Evolutionary conservation across 2,329 filamentous ascomycete genomes (phyloP).

Genomic region (Ophiostoma triangulosporum): DNA sequence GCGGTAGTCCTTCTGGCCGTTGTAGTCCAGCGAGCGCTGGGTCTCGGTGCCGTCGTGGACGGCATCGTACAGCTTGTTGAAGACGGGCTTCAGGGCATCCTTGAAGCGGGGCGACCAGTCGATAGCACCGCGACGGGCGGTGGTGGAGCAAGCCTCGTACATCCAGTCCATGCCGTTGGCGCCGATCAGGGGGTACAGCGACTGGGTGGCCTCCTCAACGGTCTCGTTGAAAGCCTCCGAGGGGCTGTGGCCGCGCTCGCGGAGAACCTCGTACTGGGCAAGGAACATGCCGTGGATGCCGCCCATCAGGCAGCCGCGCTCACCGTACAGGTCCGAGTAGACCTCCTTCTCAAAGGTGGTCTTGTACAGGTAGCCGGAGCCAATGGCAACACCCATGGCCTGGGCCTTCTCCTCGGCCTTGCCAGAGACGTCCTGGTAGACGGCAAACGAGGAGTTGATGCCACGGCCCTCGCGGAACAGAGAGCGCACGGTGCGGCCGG

Average conservation of each 20-base stretch:
- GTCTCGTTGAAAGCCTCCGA: conserved; percentile 99
- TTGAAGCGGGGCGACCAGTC: conserved; percentile 98
- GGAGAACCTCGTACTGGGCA: conserved; percentile 98
- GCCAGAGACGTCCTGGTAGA: conserved; percentile 96
- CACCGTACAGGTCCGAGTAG: conserved; percentile 98
- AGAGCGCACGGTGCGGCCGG: conserved; percentile 92
- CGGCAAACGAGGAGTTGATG: conserved; percentile 98
- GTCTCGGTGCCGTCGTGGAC: conserved; percentile 90
- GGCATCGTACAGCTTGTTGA: conserved; percentile 91
- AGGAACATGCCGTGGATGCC: conserved; percentile 99
- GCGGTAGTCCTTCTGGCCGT: conserved; percentile 89
- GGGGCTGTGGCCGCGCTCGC: conserved; percentile 93
- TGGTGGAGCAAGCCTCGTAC: conserved; percentile 99
- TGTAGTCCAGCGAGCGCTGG: conserved; percentile 92
- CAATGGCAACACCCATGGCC: conserved; percentile 91
- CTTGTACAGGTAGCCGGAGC: conserved; percentile 98
- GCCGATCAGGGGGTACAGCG: conserved; percentile 93
- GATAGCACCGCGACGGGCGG: conserved; percentile 92
- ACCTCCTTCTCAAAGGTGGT: conserved; percentile 99
- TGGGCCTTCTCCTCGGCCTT: conserved; percentile 97
- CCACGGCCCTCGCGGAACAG: conserved; percentile 98
- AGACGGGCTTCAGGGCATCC: conserved; percentile 95
- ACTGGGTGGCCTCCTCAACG: conserved; percentile 98
- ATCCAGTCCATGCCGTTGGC: conserved; percentile 99
- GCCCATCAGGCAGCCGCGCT: conserved; percentile 99